Percentiles rank a stretch among this genome's conserved stretches.
Evolutionary conservation across 2,329 filamentous ascomycete species (phyloP).

Genomic region (Sporothrix brasiliensis): DNA sequence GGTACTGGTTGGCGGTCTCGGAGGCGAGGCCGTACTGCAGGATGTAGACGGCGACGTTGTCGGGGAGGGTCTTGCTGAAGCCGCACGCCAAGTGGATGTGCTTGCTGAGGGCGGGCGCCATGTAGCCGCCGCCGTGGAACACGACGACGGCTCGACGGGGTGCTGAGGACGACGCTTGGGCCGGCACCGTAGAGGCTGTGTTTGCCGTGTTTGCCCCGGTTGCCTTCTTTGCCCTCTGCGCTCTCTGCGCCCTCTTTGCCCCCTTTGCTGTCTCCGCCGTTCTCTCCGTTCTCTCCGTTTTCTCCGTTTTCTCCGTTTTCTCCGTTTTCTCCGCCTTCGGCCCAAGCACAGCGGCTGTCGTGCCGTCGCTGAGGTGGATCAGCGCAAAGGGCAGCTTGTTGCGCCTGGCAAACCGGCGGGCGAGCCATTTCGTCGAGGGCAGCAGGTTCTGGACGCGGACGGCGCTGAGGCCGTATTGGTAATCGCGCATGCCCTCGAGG

Average conservation of each 20-base stretch:
- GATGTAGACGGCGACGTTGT: slow-evolving; percentile 20
- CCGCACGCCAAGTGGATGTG: slow-evolving; percentile 24
- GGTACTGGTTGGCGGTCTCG: slow-evolving; percentile 27
- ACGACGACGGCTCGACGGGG: slow-evolving; percentile 17
- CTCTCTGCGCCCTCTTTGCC: neutral
- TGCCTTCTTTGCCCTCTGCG: neutral
- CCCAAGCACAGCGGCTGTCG: neutral
- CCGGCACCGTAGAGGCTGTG: neutral
- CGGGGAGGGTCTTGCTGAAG: neutral
- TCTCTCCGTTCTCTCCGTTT: too few species aligned
- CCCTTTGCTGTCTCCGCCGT: neutral
- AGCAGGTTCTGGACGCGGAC: slow-evolving; percentile 30
- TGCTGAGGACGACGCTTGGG: neutral
- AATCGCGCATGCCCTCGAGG: slow-evolving; percentile 29
- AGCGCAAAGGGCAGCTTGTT: neutral
- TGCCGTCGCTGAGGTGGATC: slow-evolving; percentile 25
- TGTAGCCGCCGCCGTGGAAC: slow-evolving; percentile 31
- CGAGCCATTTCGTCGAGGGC: slow-evolving; percentile 11
- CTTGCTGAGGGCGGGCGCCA: slow-evolving; percentile 20
- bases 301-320: too few species aligned
- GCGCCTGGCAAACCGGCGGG: neutral
- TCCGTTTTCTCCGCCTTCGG: neutral
- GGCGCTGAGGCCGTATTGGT: slow-evolving; percentile 26
- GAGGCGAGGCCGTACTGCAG: slow-evolving; percentile 27
- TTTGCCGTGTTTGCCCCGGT: neutral